Evolutionary conservation across 176 grass and related monocot species (phyloP), one percentile per base, ranked within the genome.

Genomic region (Pontederia paniculata): DNA sequence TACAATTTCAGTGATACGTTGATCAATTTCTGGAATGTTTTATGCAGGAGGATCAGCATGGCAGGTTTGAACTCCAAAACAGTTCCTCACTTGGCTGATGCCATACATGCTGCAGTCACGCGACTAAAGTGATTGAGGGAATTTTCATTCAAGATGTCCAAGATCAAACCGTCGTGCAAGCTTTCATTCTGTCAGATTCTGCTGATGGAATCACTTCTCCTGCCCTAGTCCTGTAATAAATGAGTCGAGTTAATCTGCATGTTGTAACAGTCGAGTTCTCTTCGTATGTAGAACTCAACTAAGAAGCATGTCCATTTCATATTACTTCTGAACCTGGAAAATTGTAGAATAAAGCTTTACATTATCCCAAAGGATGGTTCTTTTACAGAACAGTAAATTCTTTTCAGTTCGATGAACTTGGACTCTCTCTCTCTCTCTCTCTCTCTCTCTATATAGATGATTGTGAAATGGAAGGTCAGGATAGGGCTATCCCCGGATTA

Each of bases 21-120:
- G 31, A 16, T 15, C n/a, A 28, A 44, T 18, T 47, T 2, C 14
- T n/a, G 0, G 53, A 23, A 58, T 71, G 52, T 57, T 61, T 73
- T 23, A 49, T 80, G 68, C 93, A 98, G 93, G 93, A 84, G 93
- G 68, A 98, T 98, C 70, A 98, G 93, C 67, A 98, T 98, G 86
- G 93, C 93, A 37, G 93, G 93, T 70, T 77, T 98, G 62, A 91
- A 44, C 77, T 45, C 54, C 19, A 88, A 69, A 69, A 91, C 75
- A 7, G 57, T 91, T 15, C 72, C 80, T 16, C 75, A 77, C 58
- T 87, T 98, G 44, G 80, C 87, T 47, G 87, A 91, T 82, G 93
- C 87, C 53, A 98, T 98, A 45, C 75, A 98, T 62, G 83, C 87
- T 15, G 87, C 87, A 44, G 93, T 98, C n/a, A 80, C 75, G 31